Base-by-base conservation (phyloP, 768 basidiomycete species). In the Auricularia sp. region DNA sequence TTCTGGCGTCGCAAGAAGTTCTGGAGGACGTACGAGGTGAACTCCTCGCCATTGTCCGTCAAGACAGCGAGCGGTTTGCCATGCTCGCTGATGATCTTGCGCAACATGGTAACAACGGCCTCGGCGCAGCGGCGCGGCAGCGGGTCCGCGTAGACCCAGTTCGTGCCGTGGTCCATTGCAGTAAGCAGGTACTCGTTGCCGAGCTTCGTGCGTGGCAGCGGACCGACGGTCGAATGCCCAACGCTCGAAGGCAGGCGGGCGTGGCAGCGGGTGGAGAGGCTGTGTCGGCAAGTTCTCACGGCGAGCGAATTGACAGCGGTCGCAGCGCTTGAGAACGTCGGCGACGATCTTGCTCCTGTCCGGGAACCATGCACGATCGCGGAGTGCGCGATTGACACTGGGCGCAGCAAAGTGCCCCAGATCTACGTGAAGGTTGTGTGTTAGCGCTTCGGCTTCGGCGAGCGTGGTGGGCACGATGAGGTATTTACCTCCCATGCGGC, bases 11-110 rank as follows among this genome's bases (percentile, higher is more conserved):
- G 16, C 6, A 51, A 16, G 8, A 51, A 51, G 1, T 51, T 51
- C 5, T 51, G 47, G 21, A 51, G 21, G 12, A 60, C 34, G 65
- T 71, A 69, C 14, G 68, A 66, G 56, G 69, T 66, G 67, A 71
- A 69, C 58, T 68, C 70, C 51, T 69, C 67, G 42, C 70, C 67
- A 58, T 69, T 69, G 65, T 71, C 68, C 8, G 70, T 68, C 7
- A 71, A 56, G 11, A 67, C 61, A 14, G 70, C 42, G 47, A 61
- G 64, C 1, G 68, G 68, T 66, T 67, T 68, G 18, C 70, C 67
- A 47, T 54, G 64, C 16, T 51, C 61, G 3, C 42, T 43, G 35
- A 70, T 63, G 61, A 68, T 56, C 29, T 35, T n/a, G 18, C 65
- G 64, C 14, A 69, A 33, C 14, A 69, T 62, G 6, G 10, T 6